These are phyloP conservation scores for Plasmodium reichenowi DNA, from an alignment of 169 alveolate genomes.

Conservation along the genomic window DNA sequence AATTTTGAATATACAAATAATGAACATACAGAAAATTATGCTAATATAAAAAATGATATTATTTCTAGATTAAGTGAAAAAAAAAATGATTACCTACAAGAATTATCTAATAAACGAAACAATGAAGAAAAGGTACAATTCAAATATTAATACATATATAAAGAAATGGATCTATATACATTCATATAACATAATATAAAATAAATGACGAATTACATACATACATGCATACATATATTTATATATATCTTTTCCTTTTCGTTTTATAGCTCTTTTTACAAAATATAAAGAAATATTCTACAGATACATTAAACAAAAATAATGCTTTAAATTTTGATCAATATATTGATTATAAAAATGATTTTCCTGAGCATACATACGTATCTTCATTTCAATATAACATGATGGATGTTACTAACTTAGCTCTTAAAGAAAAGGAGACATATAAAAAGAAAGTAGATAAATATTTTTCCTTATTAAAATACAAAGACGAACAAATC, in stretches of 20 bases:
- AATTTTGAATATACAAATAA: slow-evolving; percentile 37
- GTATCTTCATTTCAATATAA: slow-evolving; percentile 45
- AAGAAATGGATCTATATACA: not conserved
- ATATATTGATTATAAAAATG: slow-evolving; percentile 6
- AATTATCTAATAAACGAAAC: slow-evolving; percentile 11
- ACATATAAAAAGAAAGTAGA: slow-evolving; percentile 61
- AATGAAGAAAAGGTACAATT: slow-evolving; percentile 27
- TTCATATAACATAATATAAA: not conserved
- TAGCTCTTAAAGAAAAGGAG: slow-evolving; percentile 59
- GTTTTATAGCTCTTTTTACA: slow-evolving; percentile 48
- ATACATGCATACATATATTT: no score
- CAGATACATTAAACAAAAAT: slow-evolving; percentile 1
- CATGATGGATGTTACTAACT: slow-evolving; percentile 34
- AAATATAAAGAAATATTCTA: slow-evolving; percentile 37
- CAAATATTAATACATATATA: not conserved
- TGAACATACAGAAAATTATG: slow-evolving; percentile 35
- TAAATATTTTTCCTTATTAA: slow-evolving; percentile 54
- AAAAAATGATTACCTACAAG: slow-evolving; percentile 28
- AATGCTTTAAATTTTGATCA: not conserved
- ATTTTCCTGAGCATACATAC: slow-evolving; percentile 3
- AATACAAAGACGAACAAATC: slow-evolving; percentile 55
- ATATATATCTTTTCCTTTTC: not conserved
- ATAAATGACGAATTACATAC: no score
- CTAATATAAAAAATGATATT: slow-evolving; percentile 10
- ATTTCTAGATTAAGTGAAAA: slow-evolving; percentile 18